Evolutionary conservation across 495 filamentous ascomycete species (phyloP), one percentile per base, ranked within the genome.

Genomic region (Penicillium robsamsonii): DNA sequence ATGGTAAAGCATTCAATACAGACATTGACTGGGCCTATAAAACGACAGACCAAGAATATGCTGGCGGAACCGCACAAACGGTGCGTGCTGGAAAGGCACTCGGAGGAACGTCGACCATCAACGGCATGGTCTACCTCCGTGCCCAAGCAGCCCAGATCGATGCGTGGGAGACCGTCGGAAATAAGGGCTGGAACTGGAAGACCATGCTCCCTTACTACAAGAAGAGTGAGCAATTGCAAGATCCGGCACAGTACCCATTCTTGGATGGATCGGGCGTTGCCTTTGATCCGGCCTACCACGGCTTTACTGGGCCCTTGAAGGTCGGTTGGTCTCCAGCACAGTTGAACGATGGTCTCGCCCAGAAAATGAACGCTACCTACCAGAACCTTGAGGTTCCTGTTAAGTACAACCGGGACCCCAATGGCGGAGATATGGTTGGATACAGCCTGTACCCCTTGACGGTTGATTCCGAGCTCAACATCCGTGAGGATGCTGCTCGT

Each of bases 1-100:
- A 78, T 49, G 68, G 65, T 61, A 73, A 50, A 1, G 66, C 73
- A 2, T 75, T 79, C 6, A 71, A 64, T 1, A 79, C 78, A 2
- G 60, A 65, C 11, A 76, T 83, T 30, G 78, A 83, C 63, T 84
- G 79, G 79, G 61, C 73, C 29, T 84, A 81, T 44, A 50, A 71
- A 35, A 77, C 75, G 8, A 69, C 63, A 11, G 66, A 72, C 33
- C 80, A 84, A 61, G 62, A 57, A 17, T 76, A 74, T 51, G 74
- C 65, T 0, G 67, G 60, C 3, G 68, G 71, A 13, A 53, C 53
- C 4, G 43, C 55, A 2, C 71, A 81, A 18, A 63, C 60, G 9
- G 70, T 77, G 29, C 68, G 75, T 20, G 69, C 75, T 40, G 80
- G 81, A 20, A 82, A 77, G 59, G 76, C 77, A 1, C 65, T 84